Evolutionary conservation across 2,329 filamentous ascomycete species (phyloP), one percentile per base, ranked within the genome.

Genomic region (Neonectria ditissima): DNA sequence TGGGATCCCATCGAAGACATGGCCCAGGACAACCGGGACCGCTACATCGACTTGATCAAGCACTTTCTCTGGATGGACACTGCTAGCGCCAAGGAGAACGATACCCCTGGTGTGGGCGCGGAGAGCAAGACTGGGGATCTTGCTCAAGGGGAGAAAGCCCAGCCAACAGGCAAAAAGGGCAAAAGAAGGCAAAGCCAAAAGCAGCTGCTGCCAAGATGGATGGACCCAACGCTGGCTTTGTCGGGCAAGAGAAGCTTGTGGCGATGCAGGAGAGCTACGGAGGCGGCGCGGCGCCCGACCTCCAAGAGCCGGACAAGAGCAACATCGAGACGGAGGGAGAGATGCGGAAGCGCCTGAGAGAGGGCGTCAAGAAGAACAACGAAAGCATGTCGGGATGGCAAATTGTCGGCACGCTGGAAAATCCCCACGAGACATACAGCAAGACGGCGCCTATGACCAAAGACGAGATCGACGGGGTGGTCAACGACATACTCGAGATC

Each of bases 1-100:
- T 76, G 72, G 72, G 74, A 76, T 54, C 74, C 73, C 3, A 75
- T 76, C 6, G 63, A 74, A 43, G 73, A 75, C 14, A 47, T 71
- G 50, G 66, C 69, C 2, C 22, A 68, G 18, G 63, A 72, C 20
- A 70, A 68, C 34, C 66, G 74, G 16, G 28, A 72, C 20, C 67
- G 65, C 4, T 76, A 71, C 47, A 68, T 76, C 28, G 73, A 75
- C 11, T 50, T 76, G 62, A 74, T 75, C 39, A 73, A 68, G 50
- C 68, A 75, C 28, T 76, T 75, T 16, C 68, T 75, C 7, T 75
- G 73, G 74, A 65, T 75, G 62, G 61, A 73, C 1, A 28, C 41
- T 1, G 22, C 37, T n/a, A 41, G 57, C 2, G 18, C 20, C 5
- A 56, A 59, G 3, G 44, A 54, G 0, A 4, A 39, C 9, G n/a